Percentiles rank a stretch among this genome's conserved stretches.
phyloP scores from a whole-genome alignment of 768 basidiomycete genomes.

The Psilocybe cubensis region DNA sequence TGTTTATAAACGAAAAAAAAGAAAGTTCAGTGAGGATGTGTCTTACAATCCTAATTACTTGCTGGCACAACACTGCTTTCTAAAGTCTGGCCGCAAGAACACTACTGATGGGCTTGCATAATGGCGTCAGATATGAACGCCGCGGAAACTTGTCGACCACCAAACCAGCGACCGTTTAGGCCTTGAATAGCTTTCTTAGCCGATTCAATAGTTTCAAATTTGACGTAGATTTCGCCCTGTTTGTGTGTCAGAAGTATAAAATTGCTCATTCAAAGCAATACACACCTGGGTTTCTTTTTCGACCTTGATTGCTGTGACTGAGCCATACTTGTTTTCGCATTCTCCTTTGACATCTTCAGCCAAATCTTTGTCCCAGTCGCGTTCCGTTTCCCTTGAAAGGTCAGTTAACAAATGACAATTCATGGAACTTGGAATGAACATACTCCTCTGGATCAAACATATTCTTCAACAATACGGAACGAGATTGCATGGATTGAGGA shows the following conservation, averaged over 20 bases:
- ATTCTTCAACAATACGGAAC: conserved; percentile 86
- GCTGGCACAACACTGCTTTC: not conserved
- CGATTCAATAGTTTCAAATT: conserved; percentile 78
- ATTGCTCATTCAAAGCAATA: not conserved
- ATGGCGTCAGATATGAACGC: conserved; percentile 92
- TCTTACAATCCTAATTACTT: conserved; percentile 15
- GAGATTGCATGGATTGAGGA: conserved; percentile 86
- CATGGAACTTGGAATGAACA: conserved; percentile 28
- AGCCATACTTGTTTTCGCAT: conserved; percentile 90
- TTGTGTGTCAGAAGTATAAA: conserved; percentile 11
- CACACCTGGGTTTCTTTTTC: conserved; percentile 90
- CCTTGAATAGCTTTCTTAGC: conserved; percentile 88
- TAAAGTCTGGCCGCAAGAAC: conserved; percentile 8
- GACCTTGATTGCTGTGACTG: conserved; percentile 85
- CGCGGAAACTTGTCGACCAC: conserved; percentile 87
- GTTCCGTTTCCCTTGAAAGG: conserved; percentile 81
- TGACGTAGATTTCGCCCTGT: conserved; percentile 97
- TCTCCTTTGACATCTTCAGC: conserved; percentile 96
- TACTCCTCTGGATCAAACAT: conserved; percentile 99
- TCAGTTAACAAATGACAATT: not conserved
- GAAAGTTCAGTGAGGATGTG: conserved; percentile 34
- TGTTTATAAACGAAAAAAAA: conserved; percentile 29
- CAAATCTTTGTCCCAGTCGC: conserved; percentile 96
- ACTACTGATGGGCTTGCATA: conserved; percentile 87
- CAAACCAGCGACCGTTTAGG: conserved; percentile 97